Evolutionary conservation across 2,329 filamentous ascomycete genomes (phyloP).

Genomic region (Waltergamsia citrina): DNA sequence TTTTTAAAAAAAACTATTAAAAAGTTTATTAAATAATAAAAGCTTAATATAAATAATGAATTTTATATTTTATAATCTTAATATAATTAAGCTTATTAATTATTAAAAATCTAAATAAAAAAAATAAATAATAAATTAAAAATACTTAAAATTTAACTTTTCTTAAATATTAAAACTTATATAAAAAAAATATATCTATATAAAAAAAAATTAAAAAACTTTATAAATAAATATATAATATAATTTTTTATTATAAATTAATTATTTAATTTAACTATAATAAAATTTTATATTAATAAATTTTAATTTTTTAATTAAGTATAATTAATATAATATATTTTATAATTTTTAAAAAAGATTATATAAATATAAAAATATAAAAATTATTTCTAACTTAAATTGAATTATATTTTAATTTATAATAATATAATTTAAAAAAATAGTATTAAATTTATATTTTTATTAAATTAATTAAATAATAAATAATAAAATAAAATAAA

Average conservation of each 20-base stretch:
- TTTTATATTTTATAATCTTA: neutral
- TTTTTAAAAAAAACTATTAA: constrained; percentile 9
- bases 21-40: neutral
- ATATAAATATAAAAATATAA: neutral
- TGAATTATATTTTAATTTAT: neutral
- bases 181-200: constrained; percentile 14
- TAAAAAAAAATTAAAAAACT: constrained; percentile 2
- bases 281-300: neutral
- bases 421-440: neutral
- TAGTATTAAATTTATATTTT: neutral
- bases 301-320: neutral
- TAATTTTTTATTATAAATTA: neutral
- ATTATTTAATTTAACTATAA: neutral
- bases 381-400: neutral
- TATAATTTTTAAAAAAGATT: neutral
- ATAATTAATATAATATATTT: neutral
- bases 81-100: neutral
- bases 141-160: neutral
- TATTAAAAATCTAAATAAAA: too few relatives aligned
- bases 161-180: too few relatives aligned
- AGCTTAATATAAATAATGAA: neutral
- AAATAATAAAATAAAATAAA: constrained; percentile 11
- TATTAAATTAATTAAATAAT: constrained; percentile 11
- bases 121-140: neutral
- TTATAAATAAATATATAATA: neutral